Evolutionary conservation across 2,329 filamentous ascomycete genomes (phyloP), one percentile per base, ranked within the genome.

Genomic region (Alternaria consortialis): DNA sequence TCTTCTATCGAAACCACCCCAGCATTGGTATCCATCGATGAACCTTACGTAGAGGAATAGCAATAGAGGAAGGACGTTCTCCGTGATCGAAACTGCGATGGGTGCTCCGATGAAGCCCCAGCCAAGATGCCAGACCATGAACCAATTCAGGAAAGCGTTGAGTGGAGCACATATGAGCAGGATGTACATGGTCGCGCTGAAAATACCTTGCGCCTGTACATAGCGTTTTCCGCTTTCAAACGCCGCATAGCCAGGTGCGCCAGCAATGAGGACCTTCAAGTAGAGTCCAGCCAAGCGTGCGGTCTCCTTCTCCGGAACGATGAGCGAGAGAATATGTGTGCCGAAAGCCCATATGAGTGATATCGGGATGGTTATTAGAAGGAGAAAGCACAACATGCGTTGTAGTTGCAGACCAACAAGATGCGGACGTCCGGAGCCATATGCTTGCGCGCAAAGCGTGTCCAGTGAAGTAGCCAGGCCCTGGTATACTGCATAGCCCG

Each of bases 371-470:
- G 88, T 90, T 65, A 93, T 85, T 3, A 84, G 76, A 82, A 90
- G 89, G 3, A 95, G 84, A 74, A 95, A 94, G 74, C 84, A 90
- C 1, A 91, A 83, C 91, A 94, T 94, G 58, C 91, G 86, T 79
- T 95, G 91, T 64, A 92, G 85, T 71, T 95, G 92, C 56, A 95
- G 78, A 2, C 92, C 94, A 60, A 98, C 94, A 5, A 98, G 86
- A 68, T 94, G 91, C 75, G 91, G 96, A 76, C 91, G 91, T 0
- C 94, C 94, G 0, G 92, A 96, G 2, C 95, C 94, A 75, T 96
- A 98, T 0, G 95, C 94, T 79, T 98, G 94, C 0, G 94, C 88
- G 77, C 94, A 97, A 2, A 98, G 87, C 0, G 94, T 98, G 79
- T 98, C 94, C 37, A 98, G 84, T 65, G 90, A 92, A 5, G 94